Evolutionary conservation across 192 early-diverging fungal species (phyloP), one percentile per base, ranked within the genome.

Genomic region (Coemansia pectinata): DNA sequence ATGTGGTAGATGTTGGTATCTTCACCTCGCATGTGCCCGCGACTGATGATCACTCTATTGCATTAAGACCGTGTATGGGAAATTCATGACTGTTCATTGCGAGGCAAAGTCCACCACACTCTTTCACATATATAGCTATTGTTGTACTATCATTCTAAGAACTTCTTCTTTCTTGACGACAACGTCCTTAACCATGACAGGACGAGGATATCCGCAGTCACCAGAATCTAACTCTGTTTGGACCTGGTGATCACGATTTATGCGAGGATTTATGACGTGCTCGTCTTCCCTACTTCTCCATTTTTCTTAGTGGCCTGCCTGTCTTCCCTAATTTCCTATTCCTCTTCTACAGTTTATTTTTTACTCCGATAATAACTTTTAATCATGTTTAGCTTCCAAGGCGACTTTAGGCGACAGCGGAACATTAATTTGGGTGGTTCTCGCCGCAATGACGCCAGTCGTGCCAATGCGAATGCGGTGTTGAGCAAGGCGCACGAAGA

Each of bases 381-480:
- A 45, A 44, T 25, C 61, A 87, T 85, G 81, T 90, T 88, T 72
- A 85, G 71, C 53, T 96, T 96, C 72, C 91, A 93, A 62, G 95
- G 95, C 23, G 89, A 91, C 69, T 92, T 88, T 73, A 94, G 90
- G 78, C 62, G 82, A 36, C 87, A 87, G 53, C 82, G 90, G 19
- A 86, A 87, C 45, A 97, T 97, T 64, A 94, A 91, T 65, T 85
- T 98, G 38, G 95, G 94, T 57, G 93, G 94, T 0, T 78, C 85
- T n/a, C 86, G 75, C 47, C 81, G 87, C 55, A 76, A 89, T n/a
- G 90, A 92, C 71, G 91, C 90, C 61, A 69, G 40, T 8, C 74
- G 72, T 23, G 70, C 71, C 5, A 77, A 62, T 60, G 55, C 79
- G 2, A 77, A 86, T 23, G 81, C 83, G 14, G 79, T 95, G 12